A percentile compares a stretch with the other conserved stretches of the same genome.
Evolutionary conservation across 495 filamentous ascomycete species (phyloP).

Genomic region (Penicillium dipodomyicola): DNA sequence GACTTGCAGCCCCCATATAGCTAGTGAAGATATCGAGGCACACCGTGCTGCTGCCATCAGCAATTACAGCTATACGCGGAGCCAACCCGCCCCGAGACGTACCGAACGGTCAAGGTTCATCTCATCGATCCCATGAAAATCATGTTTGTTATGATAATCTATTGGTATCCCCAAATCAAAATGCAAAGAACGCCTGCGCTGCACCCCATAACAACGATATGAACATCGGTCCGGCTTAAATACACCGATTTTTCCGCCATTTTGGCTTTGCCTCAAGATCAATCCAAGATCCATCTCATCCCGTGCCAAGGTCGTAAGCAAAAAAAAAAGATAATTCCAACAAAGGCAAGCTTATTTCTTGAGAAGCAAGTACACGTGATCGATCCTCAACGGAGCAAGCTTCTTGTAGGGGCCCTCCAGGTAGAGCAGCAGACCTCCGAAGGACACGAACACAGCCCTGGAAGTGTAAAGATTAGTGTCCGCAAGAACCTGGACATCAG

Average conservation of each 20-base stretch:
- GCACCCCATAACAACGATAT: slow-evolving; percentile 30
- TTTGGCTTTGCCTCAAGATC: background rate
- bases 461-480: background rate
- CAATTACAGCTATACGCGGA: background rate
- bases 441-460: slow-evolving; percentile 90
- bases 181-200: slow-evolving; percentile 36
- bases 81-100: background rate
- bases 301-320: slow-evolving; percentile 8
- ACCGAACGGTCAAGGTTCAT: background rate
- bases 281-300: slow-evolving; percentile 4
- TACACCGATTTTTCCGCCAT: slow-evolving; percentile 20
- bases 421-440: slow-evolving; percentile 84
- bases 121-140: slow-evolving; percentile 13
- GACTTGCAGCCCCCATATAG: too few relatives aligned
- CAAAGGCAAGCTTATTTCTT: slow-evolving; percentile 65
- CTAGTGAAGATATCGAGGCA: background rate
- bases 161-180: slow-evolving; percentile 31
- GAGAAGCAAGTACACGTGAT: slow-evolving; percentile 87
- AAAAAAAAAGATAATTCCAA: slow-evolving; percentile 11
- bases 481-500: background rate
- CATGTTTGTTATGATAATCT: slow-evolving; percentile 25
- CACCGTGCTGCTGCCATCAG: background rate
- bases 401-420: slow-evolving; percentile 95
- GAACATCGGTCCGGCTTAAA: slow-evolving; percentile 19
- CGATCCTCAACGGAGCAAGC: slow-evolving; percentile 82